phyloP scores from a whole-genome alignment of 2,329 filamentous ascomycete species.

The Alternaria rosae region DNA sequence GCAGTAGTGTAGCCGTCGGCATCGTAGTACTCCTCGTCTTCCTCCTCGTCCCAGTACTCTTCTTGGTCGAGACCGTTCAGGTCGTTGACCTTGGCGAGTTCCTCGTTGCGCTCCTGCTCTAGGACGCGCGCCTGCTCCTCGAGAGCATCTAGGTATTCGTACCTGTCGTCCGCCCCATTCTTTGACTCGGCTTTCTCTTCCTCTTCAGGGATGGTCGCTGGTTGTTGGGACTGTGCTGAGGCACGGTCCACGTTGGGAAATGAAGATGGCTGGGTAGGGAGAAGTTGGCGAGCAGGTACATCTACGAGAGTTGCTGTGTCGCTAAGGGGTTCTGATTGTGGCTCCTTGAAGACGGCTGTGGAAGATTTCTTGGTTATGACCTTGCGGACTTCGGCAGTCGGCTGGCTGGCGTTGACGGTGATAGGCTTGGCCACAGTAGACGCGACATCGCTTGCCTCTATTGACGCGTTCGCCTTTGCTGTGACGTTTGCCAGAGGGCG shows the following conservation, averaged over 20 bases:
- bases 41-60: conserved; percentile 76
- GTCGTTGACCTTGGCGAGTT: conserved; percentile 38
- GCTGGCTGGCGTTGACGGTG: conserved; percentile 35
- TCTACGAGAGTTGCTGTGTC: conserved; percentile 21
- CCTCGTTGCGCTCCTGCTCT: conserved; percentile 48
- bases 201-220: conserved; percentile 25
- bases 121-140: conserved; percentile 47
- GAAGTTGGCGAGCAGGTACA: conserved; percentile 30
- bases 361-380: conserved; percentile 58
- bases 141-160: conserved; percentile 48
- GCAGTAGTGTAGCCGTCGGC: conserved; percentile 78
- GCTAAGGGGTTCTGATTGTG: conserved; percentile 26
- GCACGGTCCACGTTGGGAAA: conserved; percentile 33
- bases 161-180: conserved; percentile 37
- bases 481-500: conserved; percentile 55
- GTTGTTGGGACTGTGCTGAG: conserved; percentile 22
- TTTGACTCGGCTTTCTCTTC: conserved; percentile 19
- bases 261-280: conserved; percentile 32
- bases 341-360: conserved; percentile 64
- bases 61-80: conserved; percentile 60
- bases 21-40: conserved; percentile 77
- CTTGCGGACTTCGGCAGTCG: conserved; percentile 55
- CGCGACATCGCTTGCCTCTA: conserved; percentile 23
- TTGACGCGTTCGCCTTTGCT: conserved; percentile 29
- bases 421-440: conserved; percentile 33